These are phyloP conservation scores for Verticillium nubilum DNA, from an alignment of 2,329 filamentous ascomycete genomes.

Conservation along the genomic window DNA sequence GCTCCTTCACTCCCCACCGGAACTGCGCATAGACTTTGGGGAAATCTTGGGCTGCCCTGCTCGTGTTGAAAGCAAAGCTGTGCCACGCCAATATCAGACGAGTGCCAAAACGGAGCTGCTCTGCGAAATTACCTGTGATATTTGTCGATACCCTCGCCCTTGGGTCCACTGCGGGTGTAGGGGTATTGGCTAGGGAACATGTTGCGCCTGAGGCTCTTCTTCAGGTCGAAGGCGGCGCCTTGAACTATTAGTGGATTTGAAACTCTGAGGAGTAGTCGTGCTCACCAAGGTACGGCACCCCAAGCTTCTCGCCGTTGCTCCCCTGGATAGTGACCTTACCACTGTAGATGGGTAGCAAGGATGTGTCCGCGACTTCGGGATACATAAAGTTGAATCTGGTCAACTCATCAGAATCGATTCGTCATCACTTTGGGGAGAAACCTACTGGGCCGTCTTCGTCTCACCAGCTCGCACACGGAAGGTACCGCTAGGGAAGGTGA, in stretches of 20 bases:
- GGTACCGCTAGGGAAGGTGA: background rate
- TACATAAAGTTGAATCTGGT: conserved; percentile 17
- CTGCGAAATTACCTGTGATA: background rate
- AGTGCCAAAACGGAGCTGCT: too few species aligned
- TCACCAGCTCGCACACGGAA: conserved; percentile 7
- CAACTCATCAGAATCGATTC: conserved; percentile 2
- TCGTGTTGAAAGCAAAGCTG: conserved; percentile 9
- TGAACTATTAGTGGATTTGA: background rate
- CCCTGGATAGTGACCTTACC: conserved; percentile 25
- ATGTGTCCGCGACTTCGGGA: conserved; percentile 15
- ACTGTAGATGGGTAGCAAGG: conserved; percentile 27
- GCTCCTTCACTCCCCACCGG: conserved; percentile 11
- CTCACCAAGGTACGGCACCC: conserved; percentile 25
- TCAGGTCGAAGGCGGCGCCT: conserved; percentile 10
- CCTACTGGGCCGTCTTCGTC: conserved; percentile 6
- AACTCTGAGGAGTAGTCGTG: background rate
- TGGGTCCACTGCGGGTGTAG: conserved; percentile 3
- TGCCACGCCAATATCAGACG: background rate
- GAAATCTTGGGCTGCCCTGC: conserved; percentile 12
- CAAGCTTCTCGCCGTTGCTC: conserved; percentile 23
- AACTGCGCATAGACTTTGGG: conserved; percentile 9
- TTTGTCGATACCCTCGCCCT: conserved; percentile 1
- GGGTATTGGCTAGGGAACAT: conserved; percentile 7
- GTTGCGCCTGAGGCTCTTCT: conserved; percentile 2
- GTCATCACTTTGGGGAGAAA: background rate